Conservation (phyloP, 176 grass and related monocot genomes). For the Otatea glauca region DNA sequence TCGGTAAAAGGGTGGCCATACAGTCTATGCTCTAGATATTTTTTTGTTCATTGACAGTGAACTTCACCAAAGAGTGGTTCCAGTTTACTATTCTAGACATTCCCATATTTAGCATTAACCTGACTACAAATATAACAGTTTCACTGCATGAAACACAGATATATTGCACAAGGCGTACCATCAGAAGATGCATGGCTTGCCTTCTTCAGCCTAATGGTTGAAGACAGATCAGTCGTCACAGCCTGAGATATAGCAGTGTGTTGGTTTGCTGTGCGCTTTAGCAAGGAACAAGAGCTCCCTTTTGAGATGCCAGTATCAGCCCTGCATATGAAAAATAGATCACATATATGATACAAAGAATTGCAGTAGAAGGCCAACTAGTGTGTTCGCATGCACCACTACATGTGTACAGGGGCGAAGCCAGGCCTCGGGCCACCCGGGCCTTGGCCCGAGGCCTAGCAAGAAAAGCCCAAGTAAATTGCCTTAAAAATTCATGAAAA, state of each 20-base stretch:
- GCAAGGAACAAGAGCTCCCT: conserved; percentile 48
- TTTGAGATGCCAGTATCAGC: conserved; percentile 49
- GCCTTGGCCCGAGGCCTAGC: too few relatives aligned
- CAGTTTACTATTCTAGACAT: not conserved
- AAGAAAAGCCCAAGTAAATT: too few relatives aligned
- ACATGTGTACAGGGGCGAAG: too few relatives aligned
- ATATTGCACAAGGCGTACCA: conserved; percentile 43
- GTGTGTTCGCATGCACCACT: not conserved
- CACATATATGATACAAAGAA: conserved; percentile 29
- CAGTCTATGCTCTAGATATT: not conserved
- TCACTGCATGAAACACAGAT: not conserved
- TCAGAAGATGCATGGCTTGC: conserved; percentile 52
- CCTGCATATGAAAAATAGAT: conserved; percentile 49
- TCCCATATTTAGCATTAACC: not conserved
- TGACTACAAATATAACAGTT: not conserved
- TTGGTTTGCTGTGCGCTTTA: conserved; percentile 50
- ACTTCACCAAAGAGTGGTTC: not conserved
- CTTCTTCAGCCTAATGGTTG: conserved; percentile 58
- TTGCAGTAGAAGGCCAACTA: conserved; percentile 1
- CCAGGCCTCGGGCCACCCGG: too few relatives aligned
- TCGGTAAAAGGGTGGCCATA: not conserved
- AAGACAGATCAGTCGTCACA: conserved; percentile 36
- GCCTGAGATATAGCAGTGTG: conserved; percentile 42
- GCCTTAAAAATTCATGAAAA: too few relatives aligned
- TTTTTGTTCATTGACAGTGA: not conserved